Base-by-base conservation (phyloP, 768 basidiomycete species). In the Tylopilus balloui region DNA sequence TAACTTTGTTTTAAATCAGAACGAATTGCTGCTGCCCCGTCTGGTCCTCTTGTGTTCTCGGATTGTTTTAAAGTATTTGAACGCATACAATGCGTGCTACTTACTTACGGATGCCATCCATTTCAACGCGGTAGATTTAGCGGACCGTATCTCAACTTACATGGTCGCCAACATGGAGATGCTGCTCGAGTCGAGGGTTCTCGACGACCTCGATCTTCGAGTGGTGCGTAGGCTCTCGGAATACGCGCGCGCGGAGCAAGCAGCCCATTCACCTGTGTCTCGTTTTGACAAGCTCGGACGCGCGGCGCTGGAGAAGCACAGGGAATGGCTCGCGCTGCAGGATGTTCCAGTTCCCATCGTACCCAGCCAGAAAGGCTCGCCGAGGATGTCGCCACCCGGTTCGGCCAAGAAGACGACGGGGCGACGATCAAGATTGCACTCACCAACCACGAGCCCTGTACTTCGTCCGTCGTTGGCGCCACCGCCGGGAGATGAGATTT, bases 21-120 rank as follows among this genome's bases (percentile, higher is more conserved):
- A 87, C 54, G 92, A 98, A 67, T 70, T 98, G 3, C 77, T 96
- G 9, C 72, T 97, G n/a, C 89, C 90, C 60, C 82, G 84, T 17
- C 78, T 98, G 17, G 78, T 91, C 29, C 76, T 89, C 2, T 69
- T 95, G 21, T 96, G 93, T 69, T 94, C 93, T 1, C 71, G 73
- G 9, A 76, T 86, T 36, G 78, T 97, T 44, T 73, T 92, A 31
- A 71, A 73, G 32, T 76, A 81, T 61, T 73, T 85, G 43, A 85
- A 80, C 47, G 73, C 85, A 50, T 72, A 80, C 65, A 98, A 96
- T 51, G 87, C 83, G 1, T 85, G 83, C 51, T 81, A 84, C 53
- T 72, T 97, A 34, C 82, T 96, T 24, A 70, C 81, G 25, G 92
- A 95, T 36, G 93, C 94, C 1, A 78, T 83, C 1, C 79, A 88